phyloP scores from a whole-genome alignment of 2,329 filamentous ascomycete species.

The Alternaria sp. region DNA sequence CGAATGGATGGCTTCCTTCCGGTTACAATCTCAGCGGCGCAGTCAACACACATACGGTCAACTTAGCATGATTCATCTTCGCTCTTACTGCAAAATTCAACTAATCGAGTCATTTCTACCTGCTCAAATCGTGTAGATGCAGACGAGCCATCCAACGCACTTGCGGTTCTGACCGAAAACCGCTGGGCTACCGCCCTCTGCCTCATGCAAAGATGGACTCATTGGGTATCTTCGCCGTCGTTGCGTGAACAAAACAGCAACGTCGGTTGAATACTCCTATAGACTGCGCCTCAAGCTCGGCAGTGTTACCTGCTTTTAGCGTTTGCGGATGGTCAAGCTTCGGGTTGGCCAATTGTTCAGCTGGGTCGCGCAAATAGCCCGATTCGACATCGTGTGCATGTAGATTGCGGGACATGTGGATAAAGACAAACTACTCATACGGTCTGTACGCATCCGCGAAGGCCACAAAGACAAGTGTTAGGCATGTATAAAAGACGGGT shows the following conservation, averaged over 20 bases:
- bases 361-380: not conserved
- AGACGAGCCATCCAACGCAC: too few relatives aligned
- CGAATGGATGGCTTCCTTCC: not conserved
- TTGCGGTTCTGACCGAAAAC: too few relatives aligned
- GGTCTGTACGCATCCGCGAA: not conserved
- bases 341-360: not conserved
- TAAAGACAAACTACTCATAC: not conserved
- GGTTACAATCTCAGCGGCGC: not conserved
- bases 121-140: not conserved
- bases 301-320: not conserved
- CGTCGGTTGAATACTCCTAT: too few relatives aligned
- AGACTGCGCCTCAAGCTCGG: not conserved
- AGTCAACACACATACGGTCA: not conserved
- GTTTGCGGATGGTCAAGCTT: not conserved
- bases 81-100: too few relatives aligned
- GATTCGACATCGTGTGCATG: not conserved
- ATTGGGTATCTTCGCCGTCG: not conserved
- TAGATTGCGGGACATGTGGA: not conserved
- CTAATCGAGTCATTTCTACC: not conserved
- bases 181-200: not conserved
- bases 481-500: not conserved
- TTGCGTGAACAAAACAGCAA: not conserved
- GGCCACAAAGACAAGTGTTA: not conserved
- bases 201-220: not conserved
- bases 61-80: too few relatives aligned